Evolutionary conservation across 1,284 basidiomycete genomes (phyloP), one percentile per base, ranked within the genome.

Genomic region (Cutaneotrichosporon cavernicola): DNA sequence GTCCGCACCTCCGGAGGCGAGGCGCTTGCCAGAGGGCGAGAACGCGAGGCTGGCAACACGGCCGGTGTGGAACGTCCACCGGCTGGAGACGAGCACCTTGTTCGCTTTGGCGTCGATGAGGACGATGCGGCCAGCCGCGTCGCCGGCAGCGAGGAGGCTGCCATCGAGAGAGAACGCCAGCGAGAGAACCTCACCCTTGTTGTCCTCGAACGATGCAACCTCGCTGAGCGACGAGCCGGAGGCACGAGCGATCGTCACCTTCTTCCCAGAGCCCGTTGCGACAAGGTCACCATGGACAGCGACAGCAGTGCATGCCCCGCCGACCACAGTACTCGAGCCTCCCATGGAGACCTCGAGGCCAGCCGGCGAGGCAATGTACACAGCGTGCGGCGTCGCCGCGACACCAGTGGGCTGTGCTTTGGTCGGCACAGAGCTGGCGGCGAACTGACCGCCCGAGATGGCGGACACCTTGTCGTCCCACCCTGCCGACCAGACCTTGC

Each of bases 61-160:
- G 0, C 87, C 91, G 4, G 88, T 86, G 81, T 99, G 96, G 83
- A 90, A 89, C 5, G 91, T 87, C 96, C 96, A 98, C 61, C 88
- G 87, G 5, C 85, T 83, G 9, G 86, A 83, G 36, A 89, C 90
- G 58, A 89, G 80, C 64, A 88, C 87, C 83, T 87, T 86, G 70
- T 85, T 85, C 71, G 87, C 85, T 56, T 83, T 81, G 11, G 88
- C 85, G 70, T 93, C 88, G 79, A 81, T 73, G 52, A 81, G 70
- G 58, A 81, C 70, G 60, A 80, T 76, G 21, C 80, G 65, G 16
- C 80, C 79, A 4, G 73, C 70, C 3, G 74, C 91, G 77, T 95
- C 91, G 58, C 91, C 92, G 5, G 87, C 84, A 56, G 90, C 92
- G 10, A 97, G 83, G 31, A 89, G 82, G 38, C 82, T 82, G 1